A percentile compares a stretch with the other conserved stretches of the same genome.
Evolutionary conservation across 768 basidiomycete genomes (phyloP).

Genomic region (Leucocoprinus sp.): DNA sequence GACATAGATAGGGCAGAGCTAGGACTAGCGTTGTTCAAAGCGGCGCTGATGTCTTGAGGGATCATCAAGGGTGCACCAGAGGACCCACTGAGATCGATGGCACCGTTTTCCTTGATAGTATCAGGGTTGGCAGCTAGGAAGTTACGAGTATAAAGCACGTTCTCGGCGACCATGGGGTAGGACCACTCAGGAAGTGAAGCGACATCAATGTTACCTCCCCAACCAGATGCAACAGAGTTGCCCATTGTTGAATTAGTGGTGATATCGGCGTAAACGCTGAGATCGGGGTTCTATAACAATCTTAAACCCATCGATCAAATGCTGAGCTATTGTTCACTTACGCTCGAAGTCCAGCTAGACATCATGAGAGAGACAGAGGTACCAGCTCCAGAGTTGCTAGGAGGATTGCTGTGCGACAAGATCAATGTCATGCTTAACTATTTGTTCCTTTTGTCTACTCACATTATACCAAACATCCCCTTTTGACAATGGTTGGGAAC

Average conservation of each 20-base stretch:
- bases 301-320: not conserved
- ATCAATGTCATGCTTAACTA: constrained; percentile 9
- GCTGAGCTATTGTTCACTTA: constrained; percentile 19
- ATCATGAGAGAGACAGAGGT: constrained; percentile 49
- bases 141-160: constrained; percentile 43
- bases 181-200: constrained; percentile 46
- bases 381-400: constrained; percentile 35
- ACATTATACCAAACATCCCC: constrained; percentile 84
- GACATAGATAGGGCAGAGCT: constrained; percentile 17
- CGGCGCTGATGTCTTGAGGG: constrained; percentile 47
- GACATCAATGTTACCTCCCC: constrained; percentile 62
- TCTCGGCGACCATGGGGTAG: constrained; percentile 41
- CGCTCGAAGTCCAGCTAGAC: constrained; percentile 35
- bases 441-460: constrained; percentile 12
- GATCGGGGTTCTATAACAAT: constrained; percentile 40
- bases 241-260: constrained; percentile 37
- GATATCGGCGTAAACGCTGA: constrained; percentile 50
- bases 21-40: constrained; percentile 29
- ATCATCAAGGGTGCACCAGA: constrained; percentile 44
- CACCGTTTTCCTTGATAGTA: constrained; percentile 39
- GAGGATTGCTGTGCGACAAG: constrained; percentile 39
- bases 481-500: constrained; percentile 65
- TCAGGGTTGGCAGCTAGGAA: constrained; percentile 44
- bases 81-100: constrained; percentile 37
- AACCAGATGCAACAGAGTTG: constrained; percentile 39